Conservation (phyloP, 345 rosid genomes). For the Microcos paniculata region DNA sequence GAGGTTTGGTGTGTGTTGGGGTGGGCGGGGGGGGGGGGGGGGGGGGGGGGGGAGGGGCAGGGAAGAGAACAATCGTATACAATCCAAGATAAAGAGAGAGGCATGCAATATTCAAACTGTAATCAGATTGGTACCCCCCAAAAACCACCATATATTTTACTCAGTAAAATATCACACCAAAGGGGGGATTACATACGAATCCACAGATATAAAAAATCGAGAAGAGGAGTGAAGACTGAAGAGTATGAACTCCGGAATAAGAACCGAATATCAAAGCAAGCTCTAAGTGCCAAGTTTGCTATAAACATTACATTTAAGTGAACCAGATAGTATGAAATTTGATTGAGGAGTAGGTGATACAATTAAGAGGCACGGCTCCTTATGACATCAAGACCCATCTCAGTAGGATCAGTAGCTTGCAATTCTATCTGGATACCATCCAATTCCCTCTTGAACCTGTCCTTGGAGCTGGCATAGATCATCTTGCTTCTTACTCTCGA, state of each 20-base stretch:
- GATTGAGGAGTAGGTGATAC: constrained; percentile 18
- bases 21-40: too few species aligned
- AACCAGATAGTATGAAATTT: constrained; percentile 21
- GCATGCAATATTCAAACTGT: neutral
- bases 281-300: constrained; percentile 25
- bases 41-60: too few species aligned
- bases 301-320: constrained; percentile 32
- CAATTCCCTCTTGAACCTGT: constrained; percentile 63
- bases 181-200: constrained; percentile 27
- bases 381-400: constrained; percentile 69
- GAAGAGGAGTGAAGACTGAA: constrained; percentile 14
- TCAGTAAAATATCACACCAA: constrained; percentile 30
- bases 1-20: too few species aligned
- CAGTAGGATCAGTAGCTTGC: constrained; percentile 74
- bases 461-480: constrained; percentile 76
- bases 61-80: neutral
- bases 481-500: constrained; percentile 69
- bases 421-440: constrained; percentile 66
- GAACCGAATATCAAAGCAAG: constrained; percentile 22
- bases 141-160: constrained; percentile 32
- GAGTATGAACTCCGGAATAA: constrained; percentile 12
- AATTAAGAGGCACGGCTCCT: constrained; percentile 52
- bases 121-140: constrained; percentile 26
- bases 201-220: constrained; percentile 28
- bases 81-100: neutral